phyloP scores from a whole-genome alignment of 371 early-diverging fungal species.

The Saksenaea vasiformis region DNA sequence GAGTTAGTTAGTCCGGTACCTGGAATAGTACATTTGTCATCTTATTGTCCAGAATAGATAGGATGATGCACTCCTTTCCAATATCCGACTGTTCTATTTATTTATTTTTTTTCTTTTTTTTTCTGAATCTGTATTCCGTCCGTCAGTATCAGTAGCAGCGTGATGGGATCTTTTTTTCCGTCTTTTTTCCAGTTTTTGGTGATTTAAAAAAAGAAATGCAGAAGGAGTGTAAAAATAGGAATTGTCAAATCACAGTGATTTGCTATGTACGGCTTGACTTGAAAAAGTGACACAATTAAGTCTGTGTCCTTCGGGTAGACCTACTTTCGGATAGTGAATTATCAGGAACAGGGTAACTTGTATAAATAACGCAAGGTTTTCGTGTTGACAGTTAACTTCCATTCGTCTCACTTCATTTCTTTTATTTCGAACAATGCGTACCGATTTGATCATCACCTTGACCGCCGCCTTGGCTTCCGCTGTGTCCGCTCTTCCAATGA shows the following conservation, averaged over 20 bases:
- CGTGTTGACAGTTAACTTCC: not conserved
- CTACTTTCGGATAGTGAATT: not conserved
- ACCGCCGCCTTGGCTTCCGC: not conserved
- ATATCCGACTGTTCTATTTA: no score
- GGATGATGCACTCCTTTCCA: no score
- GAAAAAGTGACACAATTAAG: not conserved
- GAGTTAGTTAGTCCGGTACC: no score
- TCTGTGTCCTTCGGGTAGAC: not conserved
- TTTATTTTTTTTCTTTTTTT: no score
- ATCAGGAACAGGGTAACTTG: not conserved
- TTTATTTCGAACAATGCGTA: not conserved
- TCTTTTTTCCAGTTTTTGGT: not conserved
- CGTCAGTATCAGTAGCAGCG: not conserved
- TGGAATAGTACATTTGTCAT: no score
- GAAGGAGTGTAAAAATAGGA: not conserved
- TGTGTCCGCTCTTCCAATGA: not conserved
- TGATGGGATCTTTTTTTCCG: not conserved
- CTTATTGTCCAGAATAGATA: no score
- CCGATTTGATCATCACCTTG: not conserved
- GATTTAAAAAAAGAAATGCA: not conserved
- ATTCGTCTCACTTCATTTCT: not conserved
- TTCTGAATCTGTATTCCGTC: not conserved
- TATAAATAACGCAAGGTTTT: not conserved
- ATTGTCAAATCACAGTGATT: not conserved
- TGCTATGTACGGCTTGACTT: not conserved